Evolutionary conservation across 2,329 filamentous ascomycete species (phyloP).

Genomic region (Zymoseptoria brevis): DNA sequence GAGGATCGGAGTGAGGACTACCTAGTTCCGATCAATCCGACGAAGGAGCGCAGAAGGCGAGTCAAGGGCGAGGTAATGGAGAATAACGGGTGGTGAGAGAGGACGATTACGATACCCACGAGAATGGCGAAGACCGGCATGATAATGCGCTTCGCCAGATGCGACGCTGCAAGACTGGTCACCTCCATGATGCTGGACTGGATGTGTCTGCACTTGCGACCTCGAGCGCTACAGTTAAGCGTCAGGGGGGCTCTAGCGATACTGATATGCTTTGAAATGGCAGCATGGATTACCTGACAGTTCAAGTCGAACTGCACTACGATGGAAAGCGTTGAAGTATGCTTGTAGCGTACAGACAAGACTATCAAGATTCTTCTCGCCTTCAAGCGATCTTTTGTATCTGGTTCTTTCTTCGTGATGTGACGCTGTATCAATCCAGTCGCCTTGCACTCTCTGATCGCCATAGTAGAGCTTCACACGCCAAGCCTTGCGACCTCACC

Average conservation of each 20-base stretch:
- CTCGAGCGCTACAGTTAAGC: not conserved
- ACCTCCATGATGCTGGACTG: not conserved
- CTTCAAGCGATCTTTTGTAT: too few relatives aligned
- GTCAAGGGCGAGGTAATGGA: not conserved
- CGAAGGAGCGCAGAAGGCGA: not conserved
- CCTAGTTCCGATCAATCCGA: not conserved
- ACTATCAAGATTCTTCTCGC: too few relatives aligned
- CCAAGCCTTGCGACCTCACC: not conserved
- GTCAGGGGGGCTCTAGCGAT: not conserved
- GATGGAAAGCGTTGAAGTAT: not conserved
- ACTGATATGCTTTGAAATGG: not conserved
- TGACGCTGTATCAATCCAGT: not conserved
- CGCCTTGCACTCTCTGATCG: not conserved
- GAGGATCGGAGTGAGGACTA: not conserved
- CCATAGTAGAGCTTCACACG: not conserved
- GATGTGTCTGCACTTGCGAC: not conserved
- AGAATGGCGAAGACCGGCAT: not conserved
- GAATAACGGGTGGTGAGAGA: not conserved
- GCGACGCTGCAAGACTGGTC: not conserved
- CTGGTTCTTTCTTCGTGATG: too few relatives aligned
- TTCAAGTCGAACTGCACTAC: not conserved
- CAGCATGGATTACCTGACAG: not conserved
- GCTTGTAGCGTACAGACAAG: too few relatives aligned
- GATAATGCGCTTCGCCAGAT: not conserved
- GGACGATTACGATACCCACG: not conserved